phyloP scores from a whole-genome alignment of 2,329 filamentous ascomycete genomes.

The Onygena corvina region DNA sequence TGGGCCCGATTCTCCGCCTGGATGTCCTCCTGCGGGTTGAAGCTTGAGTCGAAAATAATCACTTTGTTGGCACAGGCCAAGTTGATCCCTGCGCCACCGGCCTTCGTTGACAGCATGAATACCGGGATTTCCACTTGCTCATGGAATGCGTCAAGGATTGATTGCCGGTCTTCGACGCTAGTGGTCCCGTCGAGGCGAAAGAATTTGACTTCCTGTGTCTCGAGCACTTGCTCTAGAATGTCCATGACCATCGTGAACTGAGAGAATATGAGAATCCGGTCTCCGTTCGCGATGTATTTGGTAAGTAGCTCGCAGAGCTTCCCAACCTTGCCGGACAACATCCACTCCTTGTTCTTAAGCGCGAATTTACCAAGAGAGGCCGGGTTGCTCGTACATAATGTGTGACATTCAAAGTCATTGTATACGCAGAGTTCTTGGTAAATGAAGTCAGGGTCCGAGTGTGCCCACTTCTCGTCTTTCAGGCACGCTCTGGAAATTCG shows the following conservation, averaged over 20 bases:
- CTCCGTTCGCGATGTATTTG: slow-evolving; percentile 64
- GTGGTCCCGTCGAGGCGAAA: slow-evolving; percentile 80
- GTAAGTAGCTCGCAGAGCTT: slow-evolving; percentile 64
- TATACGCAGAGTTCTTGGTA: slow-evolving; percentile 43
- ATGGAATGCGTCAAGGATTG: slow-evolving; percentile 78
- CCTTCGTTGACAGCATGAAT: slow-evolving; percentile 85
- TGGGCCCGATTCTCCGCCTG: slow-evolving; percentile 96
- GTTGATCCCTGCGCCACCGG: slow-evolving; percentile 95
- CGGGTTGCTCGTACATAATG: slow-evolving; percentile 44
- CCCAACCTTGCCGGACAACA: slow-evolving; percentile 72
- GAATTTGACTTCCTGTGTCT: slow-evolving; percentile 59
- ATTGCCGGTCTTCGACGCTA: slow-evolving; percentile 69
- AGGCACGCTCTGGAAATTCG: slow-evolving; percentile 69
- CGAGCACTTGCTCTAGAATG: slow-evolving; percentile 72
- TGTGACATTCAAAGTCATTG: slow-evolving; percentile 51
- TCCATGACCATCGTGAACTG: slow-evolving; percentile 88
- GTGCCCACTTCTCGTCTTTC: slow-evolving; percentile 48
- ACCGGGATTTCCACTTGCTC: slow-evolving; percentile 64
- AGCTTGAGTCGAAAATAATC: slow-evolving; percentile 91
- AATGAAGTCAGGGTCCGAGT: slow-evolving; percentile 42
- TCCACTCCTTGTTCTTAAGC: slow-evolving; percentile 52
- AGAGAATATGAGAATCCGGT: slow-evolving; percentile 81
- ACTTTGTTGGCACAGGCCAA: slow-evolving; percentile 93
- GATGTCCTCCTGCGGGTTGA: slow-evolving; percentile 96
- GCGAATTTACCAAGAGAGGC: slow-evolving; percentile 43